Percentiles rank a stretch among this genome's conserved stretches.
Evolutionary conservation across 1,284 basidiomycete species (phyloP).

Genomic region (Chondrostereum purpureum): DNA sequence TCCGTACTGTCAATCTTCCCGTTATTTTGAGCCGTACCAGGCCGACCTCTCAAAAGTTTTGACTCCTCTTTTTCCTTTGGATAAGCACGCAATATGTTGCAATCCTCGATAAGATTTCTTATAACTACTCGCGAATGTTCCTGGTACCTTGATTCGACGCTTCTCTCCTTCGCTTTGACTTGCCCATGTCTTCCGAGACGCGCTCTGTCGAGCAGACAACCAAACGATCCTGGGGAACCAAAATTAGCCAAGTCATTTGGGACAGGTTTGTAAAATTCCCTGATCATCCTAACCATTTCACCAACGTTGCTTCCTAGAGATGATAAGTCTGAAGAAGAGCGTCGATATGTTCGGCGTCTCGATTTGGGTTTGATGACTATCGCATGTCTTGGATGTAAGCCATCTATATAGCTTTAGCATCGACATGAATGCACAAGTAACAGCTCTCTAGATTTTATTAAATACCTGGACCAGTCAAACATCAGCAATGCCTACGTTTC

Average conservation of each 20-base stretch:
- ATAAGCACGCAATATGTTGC: too few species aligned
- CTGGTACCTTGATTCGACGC: too few species aligned
- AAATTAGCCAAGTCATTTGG: conserved; percentile 6
- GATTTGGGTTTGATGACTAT: conserved; percentile 8
- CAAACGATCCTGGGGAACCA: conserved; percentile 1
- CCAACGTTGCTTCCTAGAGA: conserved; percentile 1
- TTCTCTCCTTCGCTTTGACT: too few species aligned
- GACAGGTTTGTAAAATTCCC: background rate
- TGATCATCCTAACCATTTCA: background rate
- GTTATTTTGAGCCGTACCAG: too few species aligned
- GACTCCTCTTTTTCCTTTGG: too few species aligned
- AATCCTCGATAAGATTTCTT: too few species aligned
- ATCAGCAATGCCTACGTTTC: conserved; percentile 51
- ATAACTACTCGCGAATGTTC: too few species aligned
- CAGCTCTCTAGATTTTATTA: conserved; percentile 8
- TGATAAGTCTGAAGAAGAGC: conserved; percentile 9
- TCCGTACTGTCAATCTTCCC: too few species aligned
- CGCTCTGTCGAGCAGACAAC: too few species aligned
- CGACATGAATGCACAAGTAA: background rate
- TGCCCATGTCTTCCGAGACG: too few species aligned
- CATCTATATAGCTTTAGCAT: background rate
- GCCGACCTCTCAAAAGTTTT: too few species aligned
- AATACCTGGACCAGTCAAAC: conserved; percentile 42
- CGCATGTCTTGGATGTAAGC: conserved; percentile 6
- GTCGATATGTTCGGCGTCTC: conserved; percentile 6